Conservation (phyloP, 225 moss, liverwort and hornwort species). For the Polytrichum commune region DNA sequence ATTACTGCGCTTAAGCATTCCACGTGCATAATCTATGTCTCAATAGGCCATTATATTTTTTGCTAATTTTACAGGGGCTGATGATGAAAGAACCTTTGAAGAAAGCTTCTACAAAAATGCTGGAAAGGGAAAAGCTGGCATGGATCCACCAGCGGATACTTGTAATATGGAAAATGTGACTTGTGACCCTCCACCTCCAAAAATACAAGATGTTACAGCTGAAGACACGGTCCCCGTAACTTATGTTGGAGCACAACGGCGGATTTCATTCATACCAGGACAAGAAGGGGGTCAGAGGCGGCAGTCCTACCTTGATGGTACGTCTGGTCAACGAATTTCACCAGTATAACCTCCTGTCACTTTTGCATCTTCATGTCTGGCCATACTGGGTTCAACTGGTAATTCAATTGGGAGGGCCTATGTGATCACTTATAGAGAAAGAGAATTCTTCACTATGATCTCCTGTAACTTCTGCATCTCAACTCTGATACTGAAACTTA, state of each 20-base stretch:
- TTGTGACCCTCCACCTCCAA: conserved; percentile 36
- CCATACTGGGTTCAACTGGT: no score
- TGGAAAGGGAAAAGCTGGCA: conserved; percentile 11
- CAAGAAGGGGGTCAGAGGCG: conserved; percentile 37
- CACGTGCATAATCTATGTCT: no score
- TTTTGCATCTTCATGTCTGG: no score
- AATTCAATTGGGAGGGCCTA: no score
- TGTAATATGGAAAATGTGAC: neutral
- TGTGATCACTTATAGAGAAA: no score
- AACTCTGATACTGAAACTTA: no score
- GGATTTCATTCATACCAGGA: conserved; percentile 41
- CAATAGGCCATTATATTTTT: neutral
- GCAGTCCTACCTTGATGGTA: conserved; percentile 38
- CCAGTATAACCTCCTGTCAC: no score
- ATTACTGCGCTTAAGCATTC: no score
- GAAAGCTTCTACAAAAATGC: conserved; percentile 17
- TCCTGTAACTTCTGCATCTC: no score
- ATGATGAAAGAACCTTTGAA: conserved; percentile 19
- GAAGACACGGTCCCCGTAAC: conserved; percentile 16
- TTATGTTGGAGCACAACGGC: conserved; percentile 15
- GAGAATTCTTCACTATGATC: no score
- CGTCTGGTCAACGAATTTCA: neutral
- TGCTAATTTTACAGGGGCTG: conserved; percentile 14
- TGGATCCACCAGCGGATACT: conserved; percentile 1
- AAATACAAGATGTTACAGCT: conserved; percentile 32